Conservation (phyloP, 1,284 basidiomycete genomes). For the Heterobasidion occidentale region DNA sequence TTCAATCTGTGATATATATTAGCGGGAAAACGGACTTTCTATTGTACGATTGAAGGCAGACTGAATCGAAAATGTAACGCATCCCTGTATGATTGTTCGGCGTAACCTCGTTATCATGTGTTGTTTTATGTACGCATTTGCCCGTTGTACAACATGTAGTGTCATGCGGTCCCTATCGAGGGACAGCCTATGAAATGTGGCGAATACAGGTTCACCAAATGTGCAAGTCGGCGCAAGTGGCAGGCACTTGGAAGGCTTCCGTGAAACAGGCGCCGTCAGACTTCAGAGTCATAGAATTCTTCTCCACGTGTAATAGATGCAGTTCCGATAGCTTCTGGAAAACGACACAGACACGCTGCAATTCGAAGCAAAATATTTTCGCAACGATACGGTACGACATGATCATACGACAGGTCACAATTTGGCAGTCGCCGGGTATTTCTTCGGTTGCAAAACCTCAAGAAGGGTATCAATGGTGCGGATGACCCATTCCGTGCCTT, state of each 20-base stretch:
- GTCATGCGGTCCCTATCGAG: not conserved
- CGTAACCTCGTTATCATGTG: not conserved
- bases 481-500: conserved; percentile 90
- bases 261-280: not conserved
- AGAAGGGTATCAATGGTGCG: conserved; percentile 78
- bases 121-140: not conserved
- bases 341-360: conserved; percentile 2
- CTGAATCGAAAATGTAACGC: conserved; percentile 7
- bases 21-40: conserved; percentile 5
- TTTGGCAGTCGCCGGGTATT: conserved; percentile 31
- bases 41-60: conserved; percentile 10
- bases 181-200: not conserved
- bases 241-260: not conserved
- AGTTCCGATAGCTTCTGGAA: not conserved
- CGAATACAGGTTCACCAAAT: not conserved
- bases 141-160: not conserved
- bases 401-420: conserved; percentile 33
- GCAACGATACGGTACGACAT: conserved; percentile 1
- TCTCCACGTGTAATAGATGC: not conserved
- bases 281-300: not conserved
- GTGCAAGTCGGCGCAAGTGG: not conserved
- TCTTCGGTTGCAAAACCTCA: conserved; percentile 48
- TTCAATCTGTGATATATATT: conserved; percentile 18
- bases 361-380: conserved; percentile 2
- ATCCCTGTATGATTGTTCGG: not conserved